Conservation (phyloP, 257 asterid species). For the Schizonepeta tenuifolia region DNA sequence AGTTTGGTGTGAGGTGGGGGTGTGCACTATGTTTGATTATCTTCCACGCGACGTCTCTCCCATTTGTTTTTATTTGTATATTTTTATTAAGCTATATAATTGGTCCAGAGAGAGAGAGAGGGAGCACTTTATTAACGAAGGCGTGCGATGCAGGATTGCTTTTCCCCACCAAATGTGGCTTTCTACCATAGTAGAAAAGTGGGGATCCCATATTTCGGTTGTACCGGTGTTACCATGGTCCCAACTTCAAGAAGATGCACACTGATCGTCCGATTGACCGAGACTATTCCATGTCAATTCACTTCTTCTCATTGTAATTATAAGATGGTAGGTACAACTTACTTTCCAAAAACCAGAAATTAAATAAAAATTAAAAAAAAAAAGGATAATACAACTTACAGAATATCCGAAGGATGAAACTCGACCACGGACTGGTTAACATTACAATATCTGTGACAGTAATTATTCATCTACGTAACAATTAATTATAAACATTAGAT, state of each 20-base stretch:
- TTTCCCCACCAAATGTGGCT: constrained; percentile 37
- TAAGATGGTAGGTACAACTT: neutral
- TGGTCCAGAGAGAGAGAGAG: constrained; percentile 32
- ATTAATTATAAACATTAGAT: no score
- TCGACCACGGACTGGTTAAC: no score
- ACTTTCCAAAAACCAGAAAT: no score
- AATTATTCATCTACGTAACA: no score
- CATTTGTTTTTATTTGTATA: neutral
- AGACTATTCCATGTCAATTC: neutral
- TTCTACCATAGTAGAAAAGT: constrained; percentile 27
- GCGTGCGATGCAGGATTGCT: constrained; percentile 43
- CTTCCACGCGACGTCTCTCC: constrained; percentile 41
- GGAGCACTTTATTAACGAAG: constrained; percentile 36
- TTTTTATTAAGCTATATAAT: neutral
- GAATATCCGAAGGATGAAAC: no score
- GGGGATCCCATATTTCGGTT: constrained; percentile 38
- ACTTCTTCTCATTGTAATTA: neutral
- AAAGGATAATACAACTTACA: no score
- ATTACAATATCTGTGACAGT: no score
- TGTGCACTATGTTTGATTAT: constrained; percentile 22
- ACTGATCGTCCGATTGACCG: constrained; percentile 29
- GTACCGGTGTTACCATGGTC: constrained; percentile 38
- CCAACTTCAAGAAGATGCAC: neutral
- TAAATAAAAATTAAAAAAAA: no score
- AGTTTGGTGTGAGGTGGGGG: constrained; percentile 6